Base-by-base conservation (phyloP, 345 rosid species). In the Gossypium herbaceum region DNA sequence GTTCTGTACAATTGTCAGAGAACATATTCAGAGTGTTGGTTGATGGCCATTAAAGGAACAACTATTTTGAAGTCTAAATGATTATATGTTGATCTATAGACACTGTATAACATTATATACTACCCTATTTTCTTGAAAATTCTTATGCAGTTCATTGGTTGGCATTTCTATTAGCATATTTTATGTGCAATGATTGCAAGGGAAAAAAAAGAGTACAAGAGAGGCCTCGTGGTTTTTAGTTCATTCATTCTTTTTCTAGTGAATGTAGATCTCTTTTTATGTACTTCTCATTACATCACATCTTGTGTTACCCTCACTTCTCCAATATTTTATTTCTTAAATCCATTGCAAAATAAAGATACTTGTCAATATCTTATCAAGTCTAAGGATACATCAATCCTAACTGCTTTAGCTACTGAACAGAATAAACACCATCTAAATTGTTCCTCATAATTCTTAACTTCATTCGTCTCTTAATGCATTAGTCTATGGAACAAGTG, bases 361-460 rank as follows among this genome's bases (percentile, higher is more conserved):
- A 45, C 24, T 56, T 73, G 52, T 12, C 1, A 0, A 25, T 43
- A 57, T 74, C 47, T 50, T 50, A 64, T 69, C 93, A 92, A 97
- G 90, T 86, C 92, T 73, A 94, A 85, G 79, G 97, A 92, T 56
- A 81, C 63, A 64, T 20, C 97, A 43, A 86, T 92, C 78, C 66
- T 92, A 82, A 20, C 22, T 20, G 1, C 22, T 70, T 52, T 70
- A 17, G 61, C 39, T 27, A 50, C 61, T 17, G 15, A 9, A 52
- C 43, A 52, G 61, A 52, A 52, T 52, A 70, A 52, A 29, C 8
- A 44, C 15, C 58, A 66, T 66, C 71, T 54, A 54, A 51, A 29
- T 41, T 59, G 34, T 51, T 69, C 73, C n/a, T 54, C 57, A 24
- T 24, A 51, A 29, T 51, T 54, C 22, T 16, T 54, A 54, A 17